These are phyloP conservation scores for Paspalum notatum DNA, from an alignment of 176 grass and related monocot species.

Conservation along the genomic window DNA sequence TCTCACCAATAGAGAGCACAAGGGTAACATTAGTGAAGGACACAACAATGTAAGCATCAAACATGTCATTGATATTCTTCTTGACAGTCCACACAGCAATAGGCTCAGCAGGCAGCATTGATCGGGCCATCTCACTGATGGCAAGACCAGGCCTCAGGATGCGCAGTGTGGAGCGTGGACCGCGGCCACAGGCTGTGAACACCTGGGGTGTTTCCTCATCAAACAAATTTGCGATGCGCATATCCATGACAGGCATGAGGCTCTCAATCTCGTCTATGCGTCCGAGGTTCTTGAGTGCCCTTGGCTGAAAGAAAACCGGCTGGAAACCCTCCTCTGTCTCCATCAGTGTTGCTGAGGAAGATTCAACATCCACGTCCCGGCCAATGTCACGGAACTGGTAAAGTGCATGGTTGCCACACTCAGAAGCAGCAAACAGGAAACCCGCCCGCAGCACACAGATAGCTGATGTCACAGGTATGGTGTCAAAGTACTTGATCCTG, in stretches of 20 bases:
- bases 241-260: conserved; percentile 97
- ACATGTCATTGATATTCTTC: conserved; percentile 94
- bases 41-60: conserved; percentile 96
- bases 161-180: conserved; percentile 75
- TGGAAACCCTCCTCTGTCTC: conserved; percentile 98
- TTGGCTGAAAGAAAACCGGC: conserved; percentile 90
- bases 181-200: conserved; percentile 83
- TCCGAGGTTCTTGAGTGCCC: conserved; percentile 73
- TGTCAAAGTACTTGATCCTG: conserved; percentile 99
- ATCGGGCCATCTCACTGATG: conserved; percentile 95
- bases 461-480: conserved; percentile 81
- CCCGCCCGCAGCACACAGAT: conserved; percentile 76
- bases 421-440: conserved; percentile 87
- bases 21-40: conserved; percentile 91
- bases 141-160: conserved; percentile 94
- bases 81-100: conserved; percentile 99
- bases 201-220: conserved; percentile 98
- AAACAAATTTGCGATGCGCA: conserved; percentile 87
- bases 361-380: conserved; percentile 84
- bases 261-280: conserved; percentile 25
- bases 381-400: conserved; percentile 97
- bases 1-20: conserved; percentile 98
- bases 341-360: conserved; percentile 87
- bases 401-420: conserved; percentile 87
- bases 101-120: conserved; percentile 81